Percentiles rank a stretch among this genome's conserved stretches.
Conservation (phyloP, 2,329 filamentous ascomycete species). For the Aspergillus caelatus region DNA sequence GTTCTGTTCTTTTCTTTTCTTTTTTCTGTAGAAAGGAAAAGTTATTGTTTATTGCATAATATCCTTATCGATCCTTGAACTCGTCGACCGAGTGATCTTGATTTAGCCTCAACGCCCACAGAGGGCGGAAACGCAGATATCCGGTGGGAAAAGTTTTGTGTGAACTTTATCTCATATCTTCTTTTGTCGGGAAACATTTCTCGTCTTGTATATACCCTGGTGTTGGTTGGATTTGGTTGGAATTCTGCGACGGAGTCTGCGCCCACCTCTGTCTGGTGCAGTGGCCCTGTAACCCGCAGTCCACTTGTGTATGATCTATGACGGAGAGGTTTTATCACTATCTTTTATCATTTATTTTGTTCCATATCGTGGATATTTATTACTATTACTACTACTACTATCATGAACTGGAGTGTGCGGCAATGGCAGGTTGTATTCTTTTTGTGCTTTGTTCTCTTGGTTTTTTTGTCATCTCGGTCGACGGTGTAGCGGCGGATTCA, state of each 20-base stretch:
- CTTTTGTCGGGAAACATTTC: slow-evolving; percentile 29
- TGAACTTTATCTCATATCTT: slow-evolving; percentile 21
- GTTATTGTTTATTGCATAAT: slow-evolving; percentile 23
- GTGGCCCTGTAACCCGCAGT: slow-evolving; percentile 19
- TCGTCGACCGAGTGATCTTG: slow-evolving; percentile 25
- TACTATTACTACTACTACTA: slow-evolving; percentile 20
- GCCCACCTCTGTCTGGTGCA: slow-evolving; percentile 26
- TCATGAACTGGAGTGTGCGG: slow-evolving; percentile 32
- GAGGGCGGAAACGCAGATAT: slow-evolving; percentile 18
- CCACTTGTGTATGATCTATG: slow-evolving; percentile 36
- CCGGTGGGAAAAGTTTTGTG: slow-evolving; percentile 24
- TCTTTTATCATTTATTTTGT: slow-evolving; percentile 24
- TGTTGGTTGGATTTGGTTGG: slow-evolving; percentile 22
- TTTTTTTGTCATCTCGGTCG: slow-evolving; percentile 1
- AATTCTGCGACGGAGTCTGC: slow-evolving; percentile 24
- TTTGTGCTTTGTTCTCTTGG: slow-evolving; percentile 1
- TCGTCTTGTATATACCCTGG: slow-evolving; percentile 32
- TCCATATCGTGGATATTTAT: slow-evolving; percentile 11
- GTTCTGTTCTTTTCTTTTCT: slow-evolving; percentile 27
- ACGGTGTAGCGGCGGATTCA: background rate
- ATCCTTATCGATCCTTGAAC: slow-evolving; percentile 12
- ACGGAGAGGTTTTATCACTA: slow-evolving; percentile 28
- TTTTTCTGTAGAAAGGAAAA: slow-evolving; percentile 27
- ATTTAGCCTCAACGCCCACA: slow-evolving; percentile 19
- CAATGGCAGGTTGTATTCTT: slow-evolving; percentile 31